Evolutionary conservation across 2,329 filamentous ascomycete species (phyloP).

Genomic region (Beauveria sp.): DNA sequence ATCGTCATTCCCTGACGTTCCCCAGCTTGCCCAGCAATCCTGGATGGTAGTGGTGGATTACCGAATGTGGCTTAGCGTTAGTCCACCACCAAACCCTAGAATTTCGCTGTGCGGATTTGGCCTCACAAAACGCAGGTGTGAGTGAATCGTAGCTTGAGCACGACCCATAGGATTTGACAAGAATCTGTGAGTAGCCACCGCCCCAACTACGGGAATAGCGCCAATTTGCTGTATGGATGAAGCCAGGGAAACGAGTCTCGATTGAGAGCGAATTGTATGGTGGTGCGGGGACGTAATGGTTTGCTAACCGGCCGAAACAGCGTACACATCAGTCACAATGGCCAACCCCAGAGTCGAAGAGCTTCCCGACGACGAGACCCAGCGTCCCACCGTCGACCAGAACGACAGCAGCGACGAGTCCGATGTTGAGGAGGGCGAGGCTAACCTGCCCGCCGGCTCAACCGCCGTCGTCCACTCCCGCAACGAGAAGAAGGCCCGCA

Average conservation of each 20-base stretch:
- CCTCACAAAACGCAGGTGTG: constrained; percentile 31
- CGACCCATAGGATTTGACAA: constrained; percentile 27
- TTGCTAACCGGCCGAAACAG: constrained; percentile 4
- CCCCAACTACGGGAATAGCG: constrained; percentile 8
- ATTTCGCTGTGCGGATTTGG: constrained; percentile 31
- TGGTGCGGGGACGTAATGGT: background rate
- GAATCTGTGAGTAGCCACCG: constrained; percentile 25
- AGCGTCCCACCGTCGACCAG: constrained; percentile 73
- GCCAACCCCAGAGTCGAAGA: constrained; percentile 97
- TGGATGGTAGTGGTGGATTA: constrained; percentile 24
- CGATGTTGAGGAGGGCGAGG: constrained; percentile 74
- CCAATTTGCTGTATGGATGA: background rate
- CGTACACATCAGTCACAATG: constrained; percentile 56
- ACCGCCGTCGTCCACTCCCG: constrained; percentile 90
- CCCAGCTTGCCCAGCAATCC: constrained; percentile 11
- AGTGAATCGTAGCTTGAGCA: constrained; percentile 24
- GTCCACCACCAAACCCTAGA: constrained; percentile 38
- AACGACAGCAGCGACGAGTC: constrained; percentile 68
- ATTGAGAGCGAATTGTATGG: background rate
- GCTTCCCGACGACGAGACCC: constrained; percentile 82
- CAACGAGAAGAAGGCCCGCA: constrained; percentile 99
- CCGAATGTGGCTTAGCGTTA: constrained; percentile 33
- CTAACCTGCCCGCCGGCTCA: constrained; percentile 71
- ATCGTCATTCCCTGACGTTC: constrained; percentile 8
- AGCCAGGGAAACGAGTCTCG: background rate